A percentile compares a stretch with the other conserved stretches of the same genome.
phyloP scores from a whole-genome alignment of 2,329 filamentous ascomycete genomes.

The Nannizzia gypsea region DNA sequence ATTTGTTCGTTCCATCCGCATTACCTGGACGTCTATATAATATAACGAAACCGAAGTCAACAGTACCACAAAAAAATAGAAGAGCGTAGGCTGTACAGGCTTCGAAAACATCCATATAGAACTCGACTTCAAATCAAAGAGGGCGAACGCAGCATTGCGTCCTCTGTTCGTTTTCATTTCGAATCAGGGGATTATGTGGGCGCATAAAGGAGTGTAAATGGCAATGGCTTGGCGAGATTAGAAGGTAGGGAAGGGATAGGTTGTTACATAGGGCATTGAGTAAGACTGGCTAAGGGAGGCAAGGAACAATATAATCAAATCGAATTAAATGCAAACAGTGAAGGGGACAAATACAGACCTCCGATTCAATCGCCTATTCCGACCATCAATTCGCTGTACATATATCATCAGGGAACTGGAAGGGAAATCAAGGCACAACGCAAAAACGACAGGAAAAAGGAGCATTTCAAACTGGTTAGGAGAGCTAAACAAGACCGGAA shows the following conservation, averaged over 20 bases:
- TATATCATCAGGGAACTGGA: background rate
- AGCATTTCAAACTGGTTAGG: background rate
- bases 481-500: background rate
- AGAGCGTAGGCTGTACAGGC: background rate
- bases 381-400: conserved; percentile 2
- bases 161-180: background rate
- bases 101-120: background rate
- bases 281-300: background rate
- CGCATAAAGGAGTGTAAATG: background rate
- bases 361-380: conserved; percentile 5
- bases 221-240: background rate
- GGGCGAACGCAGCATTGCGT: background rate
- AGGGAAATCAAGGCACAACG: background rate
- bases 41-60: background rate
- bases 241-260: background rate
- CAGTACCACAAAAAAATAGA: background rate
- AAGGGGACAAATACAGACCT: background rate
- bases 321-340: background rate
- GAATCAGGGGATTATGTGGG: background rate
- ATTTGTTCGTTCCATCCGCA: background rate
- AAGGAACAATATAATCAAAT: background rate
- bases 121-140: background rate
- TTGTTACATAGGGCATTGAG: background rate
- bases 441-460: background rate
- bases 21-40: background rate